Conservation (phyloP, 73 alveolate genomes). For the Paramecium sexaurelia region DNA sequence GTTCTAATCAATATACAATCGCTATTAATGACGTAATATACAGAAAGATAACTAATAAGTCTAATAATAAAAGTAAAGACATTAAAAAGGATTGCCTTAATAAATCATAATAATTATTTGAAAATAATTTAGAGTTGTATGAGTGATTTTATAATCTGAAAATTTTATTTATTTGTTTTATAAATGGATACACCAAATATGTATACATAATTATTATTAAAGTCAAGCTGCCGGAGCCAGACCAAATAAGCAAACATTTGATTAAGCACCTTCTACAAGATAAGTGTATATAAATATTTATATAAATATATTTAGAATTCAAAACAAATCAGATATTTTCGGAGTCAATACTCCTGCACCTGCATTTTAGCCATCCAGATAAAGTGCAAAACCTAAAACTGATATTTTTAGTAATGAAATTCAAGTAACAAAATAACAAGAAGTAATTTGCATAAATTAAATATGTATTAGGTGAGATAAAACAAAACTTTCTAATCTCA, state of each 20-base stretch:
- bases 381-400: constrained; percentile 29
- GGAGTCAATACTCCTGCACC: background rate
- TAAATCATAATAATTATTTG: no score
- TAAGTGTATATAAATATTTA: background rate
- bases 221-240: constrained; percentile 45
- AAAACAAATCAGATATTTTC: constrained; percentile 28
- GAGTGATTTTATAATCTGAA: background rate
- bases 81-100: background rate
- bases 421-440: background rate
- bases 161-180: constrained; percentile 1
- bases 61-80: background rate
- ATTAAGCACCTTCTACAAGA: background rate
- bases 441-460: background rate
- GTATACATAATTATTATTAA: background rate
- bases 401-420: constrained; percentile 26
- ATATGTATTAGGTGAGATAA: constrained; percentile 1
- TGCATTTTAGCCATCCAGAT: background rate
- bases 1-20: background rate
- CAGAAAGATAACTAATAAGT: background rate
- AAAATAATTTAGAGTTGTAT: background rate
- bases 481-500: background rate
- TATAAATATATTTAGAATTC: background rate
- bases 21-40: background rate
- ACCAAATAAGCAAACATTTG: constrained; percentile 10
- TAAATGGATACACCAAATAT: constrained; percentile 8